Base-by-base conservation (phyloP, 306 rosid species). In the Pterocarpus macrocarpus region DNA sequence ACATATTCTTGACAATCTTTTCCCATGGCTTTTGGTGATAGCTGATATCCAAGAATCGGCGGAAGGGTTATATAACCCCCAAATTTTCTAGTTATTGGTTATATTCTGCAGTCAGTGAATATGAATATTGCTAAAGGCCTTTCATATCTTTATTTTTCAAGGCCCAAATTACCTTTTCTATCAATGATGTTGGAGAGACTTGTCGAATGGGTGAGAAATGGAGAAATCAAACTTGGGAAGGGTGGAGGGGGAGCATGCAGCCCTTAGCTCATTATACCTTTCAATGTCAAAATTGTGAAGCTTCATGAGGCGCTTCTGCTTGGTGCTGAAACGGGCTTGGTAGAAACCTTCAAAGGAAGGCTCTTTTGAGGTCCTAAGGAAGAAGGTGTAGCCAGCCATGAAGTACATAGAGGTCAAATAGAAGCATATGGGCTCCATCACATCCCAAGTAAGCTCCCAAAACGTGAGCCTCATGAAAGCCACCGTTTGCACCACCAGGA, bases 381-480 rank as follows among this genome's bases (percentile, higher is more conserved):
- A 93, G 75, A 93, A 93, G 0, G 91, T 77, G 72, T 86, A 91
- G 28, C 93, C 89, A 3, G 87, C 91, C 89, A 91, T 91, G 87
- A 88, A 94, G 85, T 91, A 91, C 52, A 79, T 53, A 8, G 98
- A 87, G 4, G 97, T 94, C 14, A 94, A 82, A 64, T 79, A 91
- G 82, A 90, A 91, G 91, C 97, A 94, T 56, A 94, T 86, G 34
- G 98, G 98, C 76, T 94, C 98, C 97, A 94, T 94, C 61, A 94
- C 94, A 82, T 94, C 98, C 98, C 98, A 94, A 0, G 91, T 84
- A 1, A 94, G 98, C 79, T 94, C 98, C 98, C 98, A 94, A 81
- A 94, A 94, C 0, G 98, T 94, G 39, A 94, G 89, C 90, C 98
- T 90, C 91, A 94, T 83, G 90, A 86, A 90, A 17, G 77, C 91